Evolutionary conservation across 805 yeast genomes (phyloP).

Genomic region (Metschnikowia picachoensis): DNA sequence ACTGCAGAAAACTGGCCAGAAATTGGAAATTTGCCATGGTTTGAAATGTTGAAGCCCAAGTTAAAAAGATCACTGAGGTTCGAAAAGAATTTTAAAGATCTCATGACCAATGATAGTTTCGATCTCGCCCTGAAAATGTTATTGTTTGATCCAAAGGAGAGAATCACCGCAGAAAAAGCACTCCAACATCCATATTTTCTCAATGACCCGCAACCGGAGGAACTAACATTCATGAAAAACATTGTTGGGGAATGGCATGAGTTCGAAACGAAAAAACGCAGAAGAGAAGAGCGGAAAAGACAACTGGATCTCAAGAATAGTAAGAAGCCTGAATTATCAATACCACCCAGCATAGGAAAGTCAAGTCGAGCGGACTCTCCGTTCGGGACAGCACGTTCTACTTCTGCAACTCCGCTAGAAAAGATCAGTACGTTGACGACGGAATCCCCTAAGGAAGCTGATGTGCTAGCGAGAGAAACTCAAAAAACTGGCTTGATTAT

Average conservation of each 20-base stretch:
- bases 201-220: conserved; percentile 63
- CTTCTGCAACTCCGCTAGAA: conserved; percentile 9
- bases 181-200: conserved; percentile 66
- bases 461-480: too few relatives aligned
- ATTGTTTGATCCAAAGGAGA: conserved; percentile 59
- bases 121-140: conserved; percentile 64
- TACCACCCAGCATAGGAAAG: conserved; percentile 6
- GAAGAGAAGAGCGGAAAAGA: conserved; percentile 46
- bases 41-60: conserved; percentile 71
- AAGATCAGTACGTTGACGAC: neutral
- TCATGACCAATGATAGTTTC: conserved; percentile 50
- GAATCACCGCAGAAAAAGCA: conserved; percentile 70
- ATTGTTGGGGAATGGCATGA: conserved; percentile 93
- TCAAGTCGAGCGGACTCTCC: conserved; percentile 4
- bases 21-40: conserved; percentile 85
- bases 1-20: conserved; percentile 69
- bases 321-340: conserved; percentile 13
- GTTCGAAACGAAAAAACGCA: conserved; percentile 83
- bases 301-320: conserved; percentile 26
- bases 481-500: too few relatives aligned
- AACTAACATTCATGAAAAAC: conserved; percentile 51
- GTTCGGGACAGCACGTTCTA: conserved; percentile 1
- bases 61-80: conserved; percentile 30
- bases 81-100: conserved; percentile 26
- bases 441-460: neutral